Conservation (phyloP, 2,329 filamentous ascomycete genomes). For the Periconia macrospinosa region DNA sequence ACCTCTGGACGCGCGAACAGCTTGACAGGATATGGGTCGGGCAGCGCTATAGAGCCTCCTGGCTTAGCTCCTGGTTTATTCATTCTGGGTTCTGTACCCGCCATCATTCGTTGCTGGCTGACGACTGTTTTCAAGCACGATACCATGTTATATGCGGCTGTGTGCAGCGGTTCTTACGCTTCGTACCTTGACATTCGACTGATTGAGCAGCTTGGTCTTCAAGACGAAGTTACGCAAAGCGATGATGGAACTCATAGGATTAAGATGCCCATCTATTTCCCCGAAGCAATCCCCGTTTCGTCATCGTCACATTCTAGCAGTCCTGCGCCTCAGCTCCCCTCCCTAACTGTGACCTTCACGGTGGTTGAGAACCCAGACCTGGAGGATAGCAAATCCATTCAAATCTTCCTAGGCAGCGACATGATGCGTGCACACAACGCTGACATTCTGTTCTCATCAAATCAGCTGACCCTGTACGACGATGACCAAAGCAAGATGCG, state of each 20-base stretch:
- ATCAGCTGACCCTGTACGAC: constrained; percentile 83
- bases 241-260: constrained; percentile 69
- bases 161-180: constrained; percentile 88
- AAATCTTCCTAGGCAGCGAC: constrained; percentile 89
- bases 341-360: constrained; percentile 77
- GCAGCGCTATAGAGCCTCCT: constrained; percentile 73
- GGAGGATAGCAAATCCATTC: constrained; percentile 64
- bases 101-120: constrained; percentile 95
- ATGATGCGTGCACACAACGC: constrained; percentile 82
- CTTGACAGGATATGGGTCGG: constrained; percentile 66
- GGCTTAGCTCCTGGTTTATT: constrained; percentile 82
- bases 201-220: constrained; percentile 72
- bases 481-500: constrained; percentile 84
- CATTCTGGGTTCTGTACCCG: constrained; percentile 83
- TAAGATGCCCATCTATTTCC: constrained; percentile 81
- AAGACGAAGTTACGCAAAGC: constrained; percentile 66
- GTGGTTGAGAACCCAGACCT: constrained; percentile 63
- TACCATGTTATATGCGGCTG: constrained; percentile 83
- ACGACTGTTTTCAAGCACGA: constrained; percentile 88
- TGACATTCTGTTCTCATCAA: constrained; percentile 89
- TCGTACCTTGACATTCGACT: constrained; percentile 79
- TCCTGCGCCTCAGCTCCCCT: constrained; percentile 77
- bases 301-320: constrained; percentile 72
- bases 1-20: constrained; percentile 84
- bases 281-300: constrained; percentile 82